A percentile compares a stretch with the other conserved stretches of the same genome.
phyloP scores from a whole-genome alignment of 2,329 filamentous ascomycete species.

The Colletotrichum paranaense region DNA sequence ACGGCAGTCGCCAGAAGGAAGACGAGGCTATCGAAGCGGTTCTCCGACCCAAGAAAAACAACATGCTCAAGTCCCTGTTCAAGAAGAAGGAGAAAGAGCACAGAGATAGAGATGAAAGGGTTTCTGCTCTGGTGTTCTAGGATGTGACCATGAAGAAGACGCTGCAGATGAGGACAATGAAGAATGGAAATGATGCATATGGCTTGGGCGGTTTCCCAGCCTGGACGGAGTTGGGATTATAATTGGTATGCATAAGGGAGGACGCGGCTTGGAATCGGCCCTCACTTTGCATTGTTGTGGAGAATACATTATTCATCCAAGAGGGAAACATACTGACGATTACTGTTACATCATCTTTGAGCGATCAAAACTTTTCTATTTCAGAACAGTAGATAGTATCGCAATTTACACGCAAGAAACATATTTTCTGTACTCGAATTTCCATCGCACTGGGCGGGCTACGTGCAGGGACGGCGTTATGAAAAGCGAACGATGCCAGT shows the following conservation, averaged over 20 bases:
- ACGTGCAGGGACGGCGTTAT: neutral
- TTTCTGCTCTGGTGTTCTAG: conserved; percentile 35
- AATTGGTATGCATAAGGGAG: conserved; percentile 9
- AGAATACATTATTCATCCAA: neutral
- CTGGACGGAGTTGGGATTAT: conserved; percentile 34
- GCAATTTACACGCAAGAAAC: conserved; percentile 1
- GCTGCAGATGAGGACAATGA: neutral
- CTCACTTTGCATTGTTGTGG: neutral
- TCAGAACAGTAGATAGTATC: conserved; percentile 2
- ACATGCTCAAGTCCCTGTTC: conserved; percentile 69
- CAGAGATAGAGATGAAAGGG: conserved; percentile 42
- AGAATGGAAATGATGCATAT: conserved; percentile 27
- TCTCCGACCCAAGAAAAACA: conserved; percentile 61
- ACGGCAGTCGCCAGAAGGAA: conserved; percentile 49
- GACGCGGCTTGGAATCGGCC: neutral
- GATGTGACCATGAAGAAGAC: conserved; percentile 7
- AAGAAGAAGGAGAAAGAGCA: conserved; percentile 63
- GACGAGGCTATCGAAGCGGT: conserved; percentile 49
- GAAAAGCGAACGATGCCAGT: no score
- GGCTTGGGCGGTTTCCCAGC: conserved; percentile 29
- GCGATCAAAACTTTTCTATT: neutral
- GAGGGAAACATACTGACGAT: neutral
- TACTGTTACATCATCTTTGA: conserved; percentile 12
- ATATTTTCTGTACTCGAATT: no score
- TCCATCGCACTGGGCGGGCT: no score